Evolutionary conservation across 2,329 filamentous ascomycete genomes (phyloP).

Genomic region (Sphaceloma murrayae): DNA sequence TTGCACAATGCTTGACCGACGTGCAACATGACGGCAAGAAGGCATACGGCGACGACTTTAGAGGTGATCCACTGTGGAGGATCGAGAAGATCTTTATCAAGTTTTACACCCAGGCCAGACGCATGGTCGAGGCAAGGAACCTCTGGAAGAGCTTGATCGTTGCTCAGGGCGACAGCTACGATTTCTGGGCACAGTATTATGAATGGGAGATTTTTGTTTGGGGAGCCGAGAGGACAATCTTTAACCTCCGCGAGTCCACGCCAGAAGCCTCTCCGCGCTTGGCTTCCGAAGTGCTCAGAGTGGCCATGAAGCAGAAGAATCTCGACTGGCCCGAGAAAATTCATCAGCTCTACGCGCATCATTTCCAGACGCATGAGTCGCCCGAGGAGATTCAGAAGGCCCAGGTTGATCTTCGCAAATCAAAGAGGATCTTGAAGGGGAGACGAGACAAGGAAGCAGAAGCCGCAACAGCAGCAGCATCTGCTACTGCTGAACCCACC

Average conservation of each 20-base stretch:
- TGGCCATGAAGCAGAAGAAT: slow-evolving; percentile 53
- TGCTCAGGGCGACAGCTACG: slow-evolving; percentile 66
- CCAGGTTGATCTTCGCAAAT: slow-evolving; percentile 62
- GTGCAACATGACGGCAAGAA: slow-evolving; percentile 69
- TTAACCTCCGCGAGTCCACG: slow-evolving; percentile 41
- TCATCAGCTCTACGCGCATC: slow-evolving; percentile 62
- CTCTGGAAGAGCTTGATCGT: slow-evolving; percentile 62
- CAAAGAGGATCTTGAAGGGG: slow-evolving; percentile 52
- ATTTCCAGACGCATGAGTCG: slow-evolving; percentile 85
- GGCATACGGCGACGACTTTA: slow-evolving; percentile 64
- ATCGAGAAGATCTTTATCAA: slow-evolving; percentile 88
- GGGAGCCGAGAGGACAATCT: slow-evolving; percentile 47
- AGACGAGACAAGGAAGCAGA: slow-evolving; percentile 58
- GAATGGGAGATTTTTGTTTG: slow-evolving; percentile 78
- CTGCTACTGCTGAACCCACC: slow-evolving; percentile 21
- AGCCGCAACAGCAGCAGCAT: slow-evolving; percentile 48
- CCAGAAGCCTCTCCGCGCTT: slow-evolving; percentile 54
- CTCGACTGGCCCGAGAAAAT: slow-evolving; percentile 71
- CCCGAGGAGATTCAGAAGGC: slow-evolving; percentile 65
- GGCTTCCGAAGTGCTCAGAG: slow-evolving; percentile 66
- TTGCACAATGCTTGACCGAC: slow-evolving; percentile 76
- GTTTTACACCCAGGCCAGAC: slow-evolving; percentile 75
- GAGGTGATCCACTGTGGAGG: slow-evolving; percentile 80
- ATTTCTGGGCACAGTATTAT: slow-evolving; percentile 92
- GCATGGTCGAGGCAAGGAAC: slow-evolving; percentile 64